Evolutionary conservation across 805 yeast species (phyloP).

Genomic region (Hanseniaspora pseudoguilliermondii): DNA sequence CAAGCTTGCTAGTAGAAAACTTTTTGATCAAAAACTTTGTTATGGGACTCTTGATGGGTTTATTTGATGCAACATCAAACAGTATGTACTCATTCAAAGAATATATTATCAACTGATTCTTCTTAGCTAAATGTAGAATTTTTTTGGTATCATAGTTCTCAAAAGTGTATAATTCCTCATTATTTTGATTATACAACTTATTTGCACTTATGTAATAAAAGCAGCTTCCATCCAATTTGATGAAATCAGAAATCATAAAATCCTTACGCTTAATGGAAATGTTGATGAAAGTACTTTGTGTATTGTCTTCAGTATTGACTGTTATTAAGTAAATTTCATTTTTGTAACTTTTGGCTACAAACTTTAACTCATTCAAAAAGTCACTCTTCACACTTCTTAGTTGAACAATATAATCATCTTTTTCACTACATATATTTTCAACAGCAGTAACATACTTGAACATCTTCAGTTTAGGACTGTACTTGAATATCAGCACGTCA

Average conservation of each 20-base stretch:
- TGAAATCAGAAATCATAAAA: constrained; percentile 7
- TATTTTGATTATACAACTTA: constrained; percentile 13
- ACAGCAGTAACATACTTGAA: constrained; percentile 24
- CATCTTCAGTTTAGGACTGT: constrained; percentile 15
- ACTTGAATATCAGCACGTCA: constrained; percentile 20
- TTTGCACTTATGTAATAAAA: constrained; percentile 1
- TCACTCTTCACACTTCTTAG: not conserved
- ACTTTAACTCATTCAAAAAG: constrained; percentile 15
- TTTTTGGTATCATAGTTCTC: constrained; percentile 16
- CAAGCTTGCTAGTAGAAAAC: constrained; percentile 11
- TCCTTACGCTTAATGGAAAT: not conserved
- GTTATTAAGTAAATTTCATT: constrained; percentile 13
- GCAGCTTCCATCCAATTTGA: not conserved
- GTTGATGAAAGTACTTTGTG: not conserved
- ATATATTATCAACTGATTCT: constrained; percentile 21
- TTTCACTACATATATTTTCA: constrained; percentile 18
- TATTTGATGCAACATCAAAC: constrained; percentile 20
- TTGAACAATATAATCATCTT: constrained; percentile 22
- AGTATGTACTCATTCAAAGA: constrained; percentile 22
- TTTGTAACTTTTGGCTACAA: constrained; percentile 16
- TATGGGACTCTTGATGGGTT: not conserved
- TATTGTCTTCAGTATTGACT: not conserved
- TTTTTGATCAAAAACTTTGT: constrained; percentile 3
- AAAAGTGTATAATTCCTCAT: constrained; percentile 16
- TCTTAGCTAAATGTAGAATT: constrained; percentile 16